phyloP scores from a whole-genome alignment of 1,284 basidiomycete species.

The Anthracocystis walkeri region DNA sequence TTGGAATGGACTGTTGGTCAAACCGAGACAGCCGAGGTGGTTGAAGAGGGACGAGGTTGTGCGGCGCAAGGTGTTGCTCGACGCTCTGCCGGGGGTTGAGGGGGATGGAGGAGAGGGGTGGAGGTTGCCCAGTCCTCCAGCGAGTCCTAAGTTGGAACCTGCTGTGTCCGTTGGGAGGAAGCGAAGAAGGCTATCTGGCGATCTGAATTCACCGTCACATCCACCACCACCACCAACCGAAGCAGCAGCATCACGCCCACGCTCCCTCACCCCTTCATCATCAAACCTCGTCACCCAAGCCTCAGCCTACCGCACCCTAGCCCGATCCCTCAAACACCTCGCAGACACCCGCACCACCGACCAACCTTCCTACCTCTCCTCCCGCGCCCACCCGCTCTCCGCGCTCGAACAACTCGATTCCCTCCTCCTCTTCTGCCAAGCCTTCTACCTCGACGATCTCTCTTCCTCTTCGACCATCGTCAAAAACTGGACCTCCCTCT shows the following conservation, averaged over 20 bases:
- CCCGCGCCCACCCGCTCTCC: conserved; percentile 61
- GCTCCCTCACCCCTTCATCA: neutral
- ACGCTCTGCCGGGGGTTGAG: neutral
- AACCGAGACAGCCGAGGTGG: conserved; percentile 8
- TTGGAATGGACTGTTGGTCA: conserved; percentile 35
- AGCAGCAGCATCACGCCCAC: neutral
- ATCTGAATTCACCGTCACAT: neutral
- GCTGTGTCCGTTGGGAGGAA: neutral
- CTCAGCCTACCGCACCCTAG: conserved; percentile 42
- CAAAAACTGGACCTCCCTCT: conserved; percentile 52
- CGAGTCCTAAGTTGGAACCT: conserved; percentile 13
- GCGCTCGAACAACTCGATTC: conserved; percentile 72
- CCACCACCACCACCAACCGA: conserved; percentile 3
- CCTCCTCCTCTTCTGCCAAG: conserved; percentile 72
- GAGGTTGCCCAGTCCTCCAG: conserved; percentile 34
- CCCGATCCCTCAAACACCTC: conserved; percentile 66
- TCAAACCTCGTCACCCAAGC: conserved; percentile 3
- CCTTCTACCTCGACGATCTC: conserved; percentile 72
- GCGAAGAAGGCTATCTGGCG: no score
- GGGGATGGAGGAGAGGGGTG: neutral
- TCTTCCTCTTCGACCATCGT: conserved; percentile 11
- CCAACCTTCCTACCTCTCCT: conserved; percentile 26
- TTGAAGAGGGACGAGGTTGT: conserved; percentile 20
- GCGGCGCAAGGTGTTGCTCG: conserved; percentile 20
- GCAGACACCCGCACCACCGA: conserved; percentile 55